Base-by-base conservation (phyloP, 225 moss, liverwort and hornwort species). In the Thuidium tamariscinum region DNA sequence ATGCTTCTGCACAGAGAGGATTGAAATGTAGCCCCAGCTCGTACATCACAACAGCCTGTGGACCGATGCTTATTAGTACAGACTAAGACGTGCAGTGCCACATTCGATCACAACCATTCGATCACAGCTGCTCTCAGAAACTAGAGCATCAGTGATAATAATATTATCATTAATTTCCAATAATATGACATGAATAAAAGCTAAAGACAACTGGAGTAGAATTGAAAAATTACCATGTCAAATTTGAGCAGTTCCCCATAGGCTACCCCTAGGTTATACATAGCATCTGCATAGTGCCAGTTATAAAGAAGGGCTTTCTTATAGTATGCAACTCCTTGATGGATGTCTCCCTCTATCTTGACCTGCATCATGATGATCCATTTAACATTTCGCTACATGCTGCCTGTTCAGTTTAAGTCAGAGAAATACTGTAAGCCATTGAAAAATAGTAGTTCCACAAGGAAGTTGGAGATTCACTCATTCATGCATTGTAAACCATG, bases 201-300 rank as follows among this genome's bases (percentile, higher is more conserved):
- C 59, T 66, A 11, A 61, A 82, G 55, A 69, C n/a, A 57, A n/a
- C 61, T 54, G 62, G 55, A 67, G 36, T 56, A 18, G n/a, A 76
- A 81, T 42, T 55, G 84, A 71, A 84, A 78, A 81, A 76, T 82
- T 75, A 99, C 98, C 99, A 97, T 95, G 88, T 99, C 99, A 90
- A 96, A 99, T 86, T 99, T 99, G 65, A 99, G 96, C 86, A 99
- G 92, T 88, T 99, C 99, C 75, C 99, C 99, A 59, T 99, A 99
- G 39, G 99, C 99, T 89, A 99, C 99, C 87, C 99, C 99, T 84
- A 99, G 89, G 81, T 99, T 99, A 89, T 99, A 99, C 99, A 99
- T 99, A 54, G 99, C 99, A 93, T 99, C 99, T 66, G 99, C 97
- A 91, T 99, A 99, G 82, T 99, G 99, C 99, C 97, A 99, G 78